Percentiles rank a stretch among this genome's conserved stretches.
Evolutionary conservation across 2,329 filamentous ascomycete species (phyloP).

Genomic region (Paraphaeosphaeria sporulosa): DNA sequence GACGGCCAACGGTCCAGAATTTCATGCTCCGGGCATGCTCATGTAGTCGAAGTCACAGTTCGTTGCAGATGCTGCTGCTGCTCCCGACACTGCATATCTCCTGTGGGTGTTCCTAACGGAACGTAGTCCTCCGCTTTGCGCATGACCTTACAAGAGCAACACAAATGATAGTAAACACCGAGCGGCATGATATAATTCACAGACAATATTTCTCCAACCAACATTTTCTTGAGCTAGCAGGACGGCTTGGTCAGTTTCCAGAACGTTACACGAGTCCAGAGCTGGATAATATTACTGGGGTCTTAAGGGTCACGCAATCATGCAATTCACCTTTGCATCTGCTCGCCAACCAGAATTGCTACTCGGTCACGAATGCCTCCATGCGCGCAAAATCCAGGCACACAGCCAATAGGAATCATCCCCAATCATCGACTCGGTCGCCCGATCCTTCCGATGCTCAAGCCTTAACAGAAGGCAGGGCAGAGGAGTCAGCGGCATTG

Average conservation of each 20-base stretch:
- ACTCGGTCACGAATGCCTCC: neutral
- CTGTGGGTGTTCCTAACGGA: neutral
- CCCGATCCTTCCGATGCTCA: constrained; percentile 2
- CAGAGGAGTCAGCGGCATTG: constrained; percentile 2
- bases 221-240: neutral
- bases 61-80: constrained; percentile 5
- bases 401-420: neutral
- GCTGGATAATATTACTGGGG: neutral
- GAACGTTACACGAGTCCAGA: neutral
- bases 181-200: constrained; percentile 1
- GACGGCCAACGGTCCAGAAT: constrained; percentile 4
- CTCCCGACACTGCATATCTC: neutral
- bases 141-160: neutral
- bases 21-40: neutral
- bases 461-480: neutral
- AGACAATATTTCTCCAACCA: neutral
- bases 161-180: neutral
- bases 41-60: neutral
- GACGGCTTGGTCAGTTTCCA: neutral
- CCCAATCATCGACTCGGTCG: neutral
- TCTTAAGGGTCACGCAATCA: constrained; percentile 1
- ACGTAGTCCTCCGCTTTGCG: constrained; percentile 2
- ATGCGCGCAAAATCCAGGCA: neutral
- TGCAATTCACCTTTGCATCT: neutral
- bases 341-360: constrained; percentile 4